Evolutionary conservation across 371 early-diverging fungal genomes (phyloP), one percentile per base, ranked within the genome.

Genomic region (Rhizomucor pusillus): DNA sequence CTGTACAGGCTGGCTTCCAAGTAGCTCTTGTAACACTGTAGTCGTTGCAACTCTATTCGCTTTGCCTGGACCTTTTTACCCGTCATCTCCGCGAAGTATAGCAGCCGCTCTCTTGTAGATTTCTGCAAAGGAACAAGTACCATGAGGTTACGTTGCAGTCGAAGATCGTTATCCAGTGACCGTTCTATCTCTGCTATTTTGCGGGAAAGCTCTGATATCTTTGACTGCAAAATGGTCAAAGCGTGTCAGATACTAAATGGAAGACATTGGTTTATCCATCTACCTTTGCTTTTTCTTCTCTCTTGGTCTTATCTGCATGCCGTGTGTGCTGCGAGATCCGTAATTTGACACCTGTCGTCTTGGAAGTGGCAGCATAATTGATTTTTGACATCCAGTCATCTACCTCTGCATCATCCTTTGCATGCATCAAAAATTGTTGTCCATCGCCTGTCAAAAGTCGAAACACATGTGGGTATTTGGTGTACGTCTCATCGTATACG

Each of bases 381-480:
- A 91, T 84, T 46, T 85, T 84, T 23, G 77, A 63, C 80, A 91
- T 88, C 92, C 92, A 91, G 52, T 90, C 89, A 23, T 86, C 84
- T 75, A 90, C 82, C 9, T 88, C 87, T 33, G 71, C 74, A 62
- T 87, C 83, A 46, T 66, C 67, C 11, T 82, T 69, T 3, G 88
- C 84, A 53, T 86, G 75, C 49, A 91, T 71, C 39, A 91, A 62
- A 50, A 86, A 87, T 52, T 89, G 85, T 56, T 86, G 81, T 19
- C 86, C 88, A 43, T 86, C 86, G 1, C 80, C 80, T 6, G 85
- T 79, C 14, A 84, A 80, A 14, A 91, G 63, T 16, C 91, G 79
- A 66, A 90, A 89, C n/a, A 86, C 87, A 50, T 90, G 77, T 3
- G 83, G 82, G 61, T 88, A 87, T 71, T 87, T 89, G 50, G 68